Percentiles rank a stretch among this genome's conserved stretches.
Evolutionary conservation across 352 stramenopile genomes (phyloP).

Genomic region (Pelagophyceae sp.): DNA sequence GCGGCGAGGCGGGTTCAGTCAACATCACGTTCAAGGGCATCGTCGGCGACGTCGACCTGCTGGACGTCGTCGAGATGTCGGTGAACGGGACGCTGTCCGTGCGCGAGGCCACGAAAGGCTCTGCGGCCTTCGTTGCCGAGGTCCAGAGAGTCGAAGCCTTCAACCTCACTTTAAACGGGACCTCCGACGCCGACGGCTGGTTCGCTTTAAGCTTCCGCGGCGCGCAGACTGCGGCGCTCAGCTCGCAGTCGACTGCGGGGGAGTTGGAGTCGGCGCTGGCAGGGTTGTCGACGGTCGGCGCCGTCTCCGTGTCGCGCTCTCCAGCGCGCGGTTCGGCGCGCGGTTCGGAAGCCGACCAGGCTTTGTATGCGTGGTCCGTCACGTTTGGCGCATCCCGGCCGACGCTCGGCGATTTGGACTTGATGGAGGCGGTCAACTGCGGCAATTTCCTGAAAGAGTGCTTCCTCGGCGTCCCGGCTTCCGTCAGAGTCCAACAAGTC

Average conservation of each 20-base stretch:
- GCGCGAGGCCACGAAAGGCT: not conserved
- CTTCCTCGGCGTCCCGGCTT: not conserved
- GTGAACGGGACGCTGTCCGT: not conserved
- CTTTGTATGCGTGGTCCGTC: not conserved
- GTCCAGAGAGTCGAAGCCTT: not conserved
- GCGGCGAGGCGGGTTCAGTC: no score
- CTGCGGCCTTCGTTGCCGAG: not conserved
- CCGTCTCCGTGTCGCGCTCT: not conserved
- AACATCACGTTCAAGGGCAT: no score
- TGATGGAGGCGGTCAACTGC: not conserved
- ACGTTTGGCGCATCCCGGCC: not conserved
- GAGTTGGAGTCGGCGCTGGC: not conserved
- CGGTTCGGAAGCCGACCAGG: not conserved
- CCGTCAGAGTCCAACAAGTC: not conserved
- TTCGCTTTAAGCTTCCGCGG: not conserved
- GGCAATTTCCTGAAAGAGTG: not conserved
- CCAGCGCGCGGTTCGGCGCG: not conserved
- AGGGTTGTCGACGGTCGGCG: not conserved
- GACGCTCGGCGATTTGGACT: not conserved
- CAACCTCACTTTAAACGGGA: not conserved
- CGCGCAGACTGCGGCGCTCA: not conserved
- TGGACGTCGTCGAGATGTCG: not conserved
- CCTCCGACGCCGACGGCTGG: not conserved
- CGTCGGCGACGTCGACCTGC: not conserved
- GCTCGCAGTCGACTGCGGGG: not conserved